phyloP scores from a whole-genome alignment of 2,329 filamentous ascomycete species.

The Hypoxylon sp. region DNA sequence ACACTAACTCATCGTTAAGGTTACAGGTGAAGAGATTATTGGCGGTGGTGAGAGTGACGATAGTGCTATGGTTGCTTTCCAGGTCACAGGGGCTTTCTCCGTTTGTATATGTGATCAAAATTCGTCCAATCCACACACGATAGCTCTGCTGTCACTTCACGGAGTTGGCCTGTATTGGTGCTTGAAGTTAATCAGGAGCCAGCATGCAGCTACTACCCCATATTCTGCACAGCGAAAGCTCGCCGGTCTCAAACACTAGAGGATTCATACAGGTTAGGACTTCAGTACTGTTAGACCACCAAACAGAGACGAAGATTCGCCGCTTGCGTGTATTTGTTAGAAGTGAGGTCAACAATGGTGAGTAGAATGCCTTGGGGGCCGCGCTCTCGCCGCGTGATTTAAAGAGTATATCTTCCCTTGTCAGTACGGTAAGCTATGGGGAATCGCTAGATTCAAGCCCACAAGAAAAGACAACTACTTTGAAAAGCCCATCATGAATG shows the following conservation, averaged over 20 bases:
- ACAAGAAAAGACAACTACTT: neutral
- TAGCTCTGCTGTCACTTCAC: neutral
- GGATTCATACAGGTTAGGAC: neutral
- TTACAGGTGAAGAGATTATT: neutral
- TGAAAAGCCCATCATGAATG: conserved; percentile 11
- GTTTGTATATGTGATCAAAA: neutral
- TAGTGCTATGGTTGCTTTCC: conserved; percentile 7
- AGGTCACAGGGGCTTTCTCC: neutral
- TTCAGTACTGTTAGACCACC: neutral
- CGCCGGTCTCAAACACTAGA: neutral
- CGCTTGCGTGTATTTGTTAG: neutral
- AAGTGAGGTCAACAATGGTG: neutral
- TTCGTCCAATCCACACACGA: neutral
- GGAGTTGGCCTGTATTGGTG: neutral
- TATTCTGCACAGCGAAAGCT: conserved; percentile 1
- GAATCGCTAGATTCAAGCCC: neutral
- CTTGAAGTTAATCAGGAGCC: neutral
- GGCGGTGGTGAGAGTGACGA: neutral
- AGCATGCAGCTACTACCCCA: neutral
- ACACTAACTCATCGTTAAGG: neutral
- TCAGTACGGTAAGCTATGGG: neutral
- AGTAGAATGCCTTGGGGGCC: neutral
- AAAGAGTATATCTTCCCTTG: neutral
- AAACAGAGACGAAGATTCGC: neutral
- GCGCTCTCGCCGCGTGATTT: neutral